Evolutionary conservation across 2,329 filamentous ascomycete genomes (phyloP).

Genomic region (Colletotrichum euphorbiae): DNA sequence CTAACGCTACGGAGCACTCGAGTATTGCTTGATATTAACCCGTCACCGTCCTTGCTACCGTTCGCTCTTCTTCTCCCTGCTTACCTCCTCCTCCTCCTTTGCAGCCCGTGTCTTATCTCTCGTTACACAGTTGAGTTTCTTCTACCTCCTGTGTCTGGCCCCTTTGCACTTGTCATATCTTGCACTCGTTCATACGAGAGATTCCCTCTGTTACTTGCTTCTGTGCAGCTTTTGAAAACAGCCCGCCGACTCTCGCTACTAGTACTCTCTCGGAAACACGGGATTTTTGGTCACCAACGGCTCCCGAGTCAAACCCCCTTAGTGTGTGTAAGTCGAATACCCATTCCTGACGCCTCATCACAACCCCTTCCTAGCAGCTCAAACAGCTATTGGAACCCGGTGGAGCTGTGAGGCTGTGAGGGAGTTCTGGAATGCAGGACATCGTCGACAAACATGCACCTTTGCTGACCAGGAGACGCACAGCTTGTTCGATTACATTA

Average conservation of each 20-base stretch:
- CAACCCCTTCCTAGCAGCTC: background rate
- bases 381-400: constrained; percentile 11
- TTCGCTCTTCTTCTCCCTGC: constrained; percentile 21
- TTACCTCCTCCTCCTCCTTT: background rate
- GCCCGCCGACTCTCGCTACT: constrained; percentile 14
- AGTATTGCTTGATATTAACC: constrained; percentile 38
- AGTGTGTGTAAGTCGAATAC: constrained; percentile 24
- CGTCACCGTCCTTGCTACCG: constrained; percentile 24
- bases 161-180: constrained; percentile 27
- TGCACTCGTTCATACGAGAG: constrained; percentile 1
- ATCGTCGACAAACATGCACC: constrained; percentile 6
- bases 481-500: constrained; percentile 17
- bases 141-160: constrained; percentile 6
- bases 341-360: constrained; percentile 19
- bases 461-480: constrained; percentile 39
- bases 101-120: constrained; percentile 22
- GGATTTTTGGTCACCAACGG: constrained; percentile 16
- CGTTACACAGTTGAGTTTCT: constrained; percentile 28
- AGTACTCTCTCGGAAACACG: constrained; percentile 13
- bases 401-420: constrained; percentile 15
- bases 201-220: constrained; percentile 6
- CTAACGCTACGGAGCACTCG: constrained; percentile 26
- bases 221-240: background rate
- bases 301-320: constrained; percentile 7
- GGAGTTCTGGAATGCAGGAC: constrained; percentile 37